phyloP scores from a whole-genome alignment of 2,329 filamentous ascomycete genomes.

The Xylaria arbuscula region DNA sequence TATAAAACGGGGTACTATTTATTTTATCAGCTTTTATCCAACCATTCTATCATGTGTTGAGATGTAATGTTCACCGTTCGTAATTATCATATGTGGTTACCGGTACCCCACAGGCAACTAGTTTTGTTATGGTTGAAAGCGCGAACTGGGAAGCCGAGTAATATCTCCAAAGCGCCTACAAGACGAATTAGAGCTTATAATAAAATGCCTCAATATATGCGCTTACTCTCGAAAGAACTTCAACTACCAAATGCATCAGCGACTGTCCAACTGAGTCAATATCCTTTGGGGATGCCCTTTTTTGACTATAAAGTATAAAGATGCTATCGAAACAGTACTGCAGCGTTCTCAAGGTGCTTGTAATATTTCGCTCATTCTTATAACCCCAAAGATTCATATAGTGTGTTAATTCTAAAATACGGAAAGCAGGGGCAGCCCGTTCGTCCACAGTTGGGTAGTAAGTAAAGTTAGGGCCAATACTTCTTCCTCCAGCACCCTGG shows the following conservation, averaged over 20 bases:
- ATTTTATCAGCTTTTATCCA: background rate
- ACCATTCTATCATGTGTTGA: background rate
- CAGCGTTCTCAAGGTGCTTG: background rate
- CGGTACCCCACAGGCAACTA: conserved; percentile 17
- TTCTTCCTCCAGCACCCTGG: conserved; percentile 29
- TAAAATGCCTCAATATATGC: background rate
- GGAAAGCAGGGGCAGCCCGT: conserved; percentile 20
- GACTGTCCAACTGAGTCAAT: background rate
- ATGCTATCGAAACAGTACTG: conserved; percentile 11
- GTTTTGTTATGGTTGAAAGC: background rate
- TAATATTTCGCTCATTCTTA: background rate
- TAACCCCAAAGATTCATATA: background rate
- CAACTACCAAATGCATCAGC: background rate
- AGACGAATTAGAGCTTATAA: background rate
- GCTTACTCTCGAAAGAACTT: background rate
- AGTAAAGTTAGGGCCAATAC: conserved; percentile 24
- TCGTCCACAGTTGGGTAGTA: conserved; percentile 32
- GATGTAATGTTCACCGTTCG: background rate
- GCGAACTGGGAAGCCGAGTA: background rate
- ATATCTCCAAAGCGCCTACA: background rate
- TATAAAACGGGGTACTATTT: conserved; percentile 12
- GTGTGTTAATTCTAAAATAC: background rate
- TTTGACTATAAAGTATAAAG: conserved; percentile 8
- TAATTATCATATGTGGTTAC: background rate
- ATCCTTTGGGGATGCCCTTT: conserved; percentile 16